These are phyloP conservation scores for Lithospermum erythrorhizon DNA, from an alignment of 257 asterid genomes.

Conservation along the genomic window DNA sequence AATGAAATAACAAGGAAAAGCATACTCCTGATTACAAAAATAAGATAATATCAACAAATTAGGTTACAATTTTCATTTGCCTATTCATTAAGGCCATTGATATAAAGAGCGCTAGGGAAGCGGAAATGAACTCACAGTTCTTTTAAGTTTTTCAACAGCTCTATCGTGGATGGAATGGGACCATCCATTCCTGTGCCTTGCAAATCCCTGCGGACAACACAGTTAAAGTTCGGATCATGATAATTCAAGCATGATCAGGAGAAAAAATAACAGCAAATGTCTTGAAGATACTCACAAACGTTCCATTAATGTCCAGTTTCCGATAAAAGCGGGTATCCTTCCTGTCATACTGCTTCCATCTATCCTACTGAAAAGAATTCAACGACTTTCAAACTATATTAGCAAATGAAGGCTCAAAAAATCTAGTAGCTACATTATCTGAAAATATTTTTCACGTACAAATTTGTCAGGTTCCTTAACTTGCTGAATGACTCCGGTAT, in stretches of 20 bases:
- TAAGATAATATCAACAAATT: background rate
- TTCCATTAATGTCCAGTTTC: conserved; percentile 47
- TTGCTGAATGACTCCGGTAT: conserved; percentile 53
- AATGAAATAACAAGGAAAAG: conserved; percentile 2
- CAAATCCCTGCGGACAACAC: conserved; percentile 46
- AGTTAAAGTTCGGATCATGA: conserved; percentile 6
- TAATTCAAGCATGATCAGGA: background rate
- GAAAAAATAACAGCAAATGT: background rate
- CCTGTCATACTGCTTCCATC: conserved; percentile 67
- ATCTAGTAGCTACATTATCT: background rate
- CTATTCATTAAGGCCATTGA: too few species aligned
- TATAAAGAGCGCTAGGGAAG: too few species aligned
- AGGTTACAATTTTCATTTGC: too few species aligned
- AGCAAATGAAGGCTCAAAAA: background rate
- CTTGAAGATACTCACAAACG: conserved; percentile 48
- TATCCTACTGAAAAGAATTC: conserved; percentile 64
- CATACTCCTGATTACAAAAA: background rate
- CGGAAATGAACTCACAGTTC: conserved; percentile 33
- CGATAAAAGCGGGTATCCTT: conserved; percentile 63
- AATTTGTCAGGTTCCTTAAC: conserved; percentile 56
- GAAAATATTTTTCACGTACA: conserved; percentile 43
- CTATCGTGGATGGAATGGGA: conserved; percentile 53
- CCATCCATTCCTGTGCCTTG: conserved; percentile 78
- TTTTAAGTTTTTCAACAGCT: conserved; percentile 35
- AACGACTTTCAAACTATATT: background rate